Conservation (phyloP, 1,139 yeast species). For the Kodamaea arcana region DNA sequence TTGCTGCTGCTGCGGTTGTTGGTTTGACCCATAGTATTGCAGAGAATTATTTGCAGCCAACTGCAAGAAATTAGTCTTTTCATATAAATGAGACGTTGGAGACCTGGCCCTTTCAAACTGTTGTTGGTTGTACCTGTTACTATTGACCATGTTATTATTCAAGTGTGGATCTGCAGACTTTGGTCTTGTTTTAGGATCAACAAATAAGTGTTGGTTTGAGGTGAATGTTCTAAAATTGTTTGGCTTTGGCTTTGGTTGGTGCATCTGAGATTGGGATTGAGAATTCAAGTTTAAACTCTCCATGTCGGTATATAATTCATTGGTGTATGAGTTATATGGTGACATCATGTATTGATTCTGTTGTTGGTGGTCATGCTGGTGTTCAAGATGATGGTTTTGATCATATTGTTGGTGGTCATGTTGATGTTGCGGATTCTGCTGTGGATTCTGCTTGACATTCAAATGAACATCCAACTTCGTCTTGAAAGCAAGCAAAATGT, state of each 20-base stretch:
- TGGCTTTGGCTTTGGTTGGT: constrained; percentile 39
- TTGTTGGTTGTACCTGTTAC: constrained; percentile 12
- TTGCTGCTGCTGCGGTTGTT: constrained; percentile 5
- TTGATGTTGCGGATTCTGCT: constrained; percentile 10
- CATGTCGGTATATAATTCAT: constrained; percentile 25
- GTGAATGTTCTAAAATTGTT: constrained; percentile 19
- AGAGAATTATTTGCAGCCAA: constrained; percentile 36
- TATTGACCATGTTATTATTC: constrained; percentile 6
- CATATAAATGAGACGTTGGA: constrained; percentile 44
- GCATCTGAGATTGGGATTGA: constrained; percentile 15
- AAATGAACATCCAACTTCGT: constrained; percentile 35
- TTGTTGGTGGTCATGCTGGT: constrained; percentile 8
- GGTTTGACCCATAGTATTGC: constrained; percentile 12
- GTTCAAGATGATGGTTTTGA: too few species aligned
- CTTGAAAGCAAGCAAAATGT: constrained; percentile 43
- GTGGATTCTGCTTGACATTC: constrained; percentile 17
- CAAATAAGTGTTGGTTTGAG: constrained; percentile 23
- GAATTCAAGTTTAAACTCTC: constrained; percentile 25
- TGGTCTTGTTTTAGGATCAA: constrained; percentile 33
- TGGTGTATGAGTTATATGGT: constrained; percentile 7
- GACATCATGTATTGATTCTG: constrained; percentile 7
- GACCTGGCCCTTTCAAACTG: constrained; percentile 38
- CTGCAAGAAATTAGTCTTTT: constrained; percentile 43
- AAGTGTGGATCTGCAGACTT: constrained; percentile 41
- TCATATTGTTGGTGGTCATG: constrained; percentile 7